Base-by-base conservation (phyloP, 2,329 filamentous ascomycete genomes). In the Pseudogymnoascus sp. region DNA sequence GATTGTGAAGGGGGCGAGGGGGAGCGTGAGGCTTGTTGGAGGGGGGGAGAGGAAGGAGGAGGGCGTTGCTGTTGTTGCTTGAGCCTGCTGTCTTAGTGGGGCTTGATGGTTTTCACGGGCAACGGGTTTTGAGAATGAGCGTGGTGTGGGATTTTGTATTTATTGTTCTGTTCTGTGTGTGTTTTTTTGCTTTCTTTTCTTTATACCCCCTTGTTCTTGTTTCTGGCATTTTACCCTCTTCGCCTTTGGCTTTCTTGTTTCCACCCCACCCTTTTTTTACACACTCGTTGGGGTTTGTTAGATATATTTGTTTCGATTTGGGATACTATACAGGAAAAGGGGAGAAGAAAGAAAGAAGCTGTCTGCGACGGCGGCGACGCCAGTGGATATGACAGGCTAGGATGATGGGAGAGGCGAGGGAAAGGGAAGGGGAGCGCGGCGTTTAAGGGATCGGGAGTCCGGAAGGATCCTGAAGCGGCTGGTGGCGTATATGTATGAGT, bases 1-100 rank as follows among this genome's bases (percentile, higher is more conserved):
- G 63, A 77, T 91, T 21, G 80, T 90, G 31, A 85, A 89, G 70
- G 82, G 87, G 62, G 78, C 78, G 61, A 80, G 87, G 65, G 89
- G 87, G 42, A 91, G 87, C 71, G 82, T 91, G 61, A 83, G 86
- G 60, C 73, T 89, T 36, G 79, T 81, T 4, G 76, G 76, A 44
- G 81, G 76, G 44, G 81, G 72, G 36, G 76, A 76, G 40, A 68
- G 69, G 10, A 65, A 75, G 61, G 68, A 70, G 42, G 76, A 67
- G 64, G 26, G 23, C 26, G 33, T 35, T 21, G 38, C 28, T 47
- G 19, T 33, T 50, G 38, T 42, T 50, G 74, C 62, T 74, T 75
- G 65, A 76, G 74, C 47, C 15, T 31, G 11, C 15, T 31, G 11
- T 38, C 17, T n/a, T 26, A 3, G 35, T 5, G 11, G 36, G 21